Conservation (phyloP, 2,329 filamentous ascomycete species). For the Zelopaecilomyces penicillatus region DNA sequence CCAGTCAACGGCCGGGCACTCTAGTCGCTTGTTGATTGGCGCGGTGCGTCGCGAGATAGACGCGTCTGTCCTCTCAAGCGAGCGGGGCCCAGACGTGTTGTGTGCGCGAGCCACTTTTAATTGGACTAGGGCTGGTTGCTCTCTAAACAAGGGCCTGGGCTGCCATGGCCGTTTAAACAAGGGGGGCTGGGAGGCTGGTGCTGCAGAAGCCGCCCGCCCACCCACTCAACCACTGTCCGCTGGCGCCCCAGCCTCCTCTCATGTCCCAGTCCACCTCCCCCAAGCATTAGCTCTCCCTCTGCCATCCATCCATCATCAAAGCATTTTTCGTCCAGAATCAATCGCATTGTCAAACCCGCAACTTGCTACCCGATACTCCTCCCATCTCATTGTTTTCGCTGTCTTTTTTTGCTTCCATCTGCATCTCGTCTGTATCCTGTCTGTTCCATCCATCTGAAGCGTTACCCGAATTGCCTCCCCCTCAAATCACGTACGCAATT, state of each 20-base stretch:
- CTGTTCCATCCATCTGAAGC: too few relatives aligned
- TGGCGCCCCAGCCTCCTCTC: constrained; percentile 15
- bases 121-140: constrained; percentile 1
- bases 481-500: too few relatives aligned
- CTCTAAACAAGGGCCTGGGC: background rate
- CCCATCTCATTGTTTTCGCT: too few relatives aligned
- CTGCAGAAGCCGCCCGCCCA: constrained; percentile 6
- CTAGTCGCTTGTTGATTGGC: constrained; percentile 16
- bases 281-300: constrained; percentile 13
- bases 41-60: constrained; percentile 19
- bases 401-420: too few relatives aligned
- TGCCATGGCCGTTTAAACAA: background rate
- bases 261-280: constrained; percentile 10
- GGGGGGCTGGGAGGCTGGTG: constrained; percentile 13
- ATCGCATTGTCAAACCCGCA: too few relatives aligned
- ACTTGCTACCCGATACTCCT: too few relatives aligned
- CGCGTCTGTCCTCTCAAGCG: constrained; percentile 14
- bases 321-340: constrained; percentile 1
- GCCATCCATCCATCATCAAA: constrained; percentile 8
- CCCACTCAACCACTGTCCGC: constrained; percentile 3
- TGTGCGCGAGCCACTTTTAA: background rate
- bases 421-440: too few relatives aligned
- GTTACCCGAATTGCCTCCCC: too few relatives aligned
- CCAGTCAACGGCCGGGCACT: too few relatives aligned
- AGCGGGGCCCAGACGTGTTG: constrained; percentile 8